phyloP scores from a whole-genome alignment of 768 basidiomycete genomes.

The Boletus coccyginus region DNA sequence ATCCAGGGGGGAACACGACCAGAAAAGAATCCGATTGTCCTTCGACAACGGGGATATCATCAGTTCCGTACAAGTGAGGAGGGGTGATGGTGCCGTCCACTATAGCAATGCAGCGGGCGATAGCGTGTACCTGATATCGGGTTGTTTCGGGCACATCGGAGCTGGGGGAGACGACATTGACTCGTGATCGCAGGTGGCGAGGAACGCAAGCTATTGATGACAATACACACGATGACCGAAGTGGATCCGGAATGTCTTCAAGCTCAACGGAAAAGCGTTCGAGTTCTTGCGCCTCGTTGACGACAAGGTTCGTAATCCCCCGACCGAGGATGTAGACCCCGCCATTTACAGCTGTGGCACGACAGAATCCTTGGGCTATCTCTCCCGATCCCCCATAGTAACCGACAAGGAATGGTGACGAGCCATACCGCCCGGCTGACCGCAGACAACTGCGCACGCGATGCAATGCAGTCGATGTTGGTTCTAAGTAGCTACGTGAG shows the following conservation, averaged over 20 bases:
- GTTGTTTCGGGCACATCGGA: neutral
- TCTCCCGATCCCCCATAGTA: slow-evolving; percentile 95
- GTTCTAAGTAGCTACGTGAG: slow-evolving; percentile 45
- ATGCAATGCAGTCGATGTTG: slow-evolving; percentile 59
- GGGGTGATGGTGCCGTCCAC: slow-evolving; percentile 36
- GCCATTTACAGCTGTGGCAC: slow-evolving; percentile 80
- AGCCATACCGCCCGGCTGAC: slow-evolving; percentile 84
- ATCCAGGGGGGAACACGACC: slow-evolving; percentile 72
- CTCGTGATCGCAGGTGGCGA: slow-evolving; percentile 21
- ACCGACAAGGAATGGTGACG: slow-evolving; percentile 86
- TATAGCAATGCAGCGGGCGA: slow-evolving; percentile 52
- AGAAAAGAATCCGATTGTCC: slow-evolving; percentile 56
- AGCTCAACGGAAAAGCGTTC: slow-evolving; percentile 46
- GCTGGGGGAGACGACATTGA: slow-evolving; percentile 15
- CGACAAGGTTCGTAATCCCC: slow-evolving; percentile 30
- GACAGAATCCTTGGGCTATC: slow-evolving; percentile 87
- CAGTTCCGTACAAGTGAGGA: slow-evolving; percentile 26
- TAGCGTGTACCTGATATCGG: slow-evolving; percentile 11
- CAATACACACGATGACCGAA: slow-evolving; percentile 55
- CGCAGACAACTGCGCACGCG: slow-evolving; percentile 73
- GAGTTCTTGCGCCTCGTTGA: slow-evolving; percentile 13
- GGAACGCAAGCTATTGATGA: slow-evolving; percentile 42
- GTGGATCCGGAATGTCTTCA: slow-evolving; percentile 57
- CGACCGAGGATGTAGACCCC: slow-evolving; percentile 71
- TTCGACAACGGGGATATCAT: slow-evolving; percentile 15